A percentile compares a stretch with the other conserved stretches of the same genome.
Conservation (phyloP, 495 filamentous ascomycete genomes). For the Glutinoglossum americanum region DNA sequence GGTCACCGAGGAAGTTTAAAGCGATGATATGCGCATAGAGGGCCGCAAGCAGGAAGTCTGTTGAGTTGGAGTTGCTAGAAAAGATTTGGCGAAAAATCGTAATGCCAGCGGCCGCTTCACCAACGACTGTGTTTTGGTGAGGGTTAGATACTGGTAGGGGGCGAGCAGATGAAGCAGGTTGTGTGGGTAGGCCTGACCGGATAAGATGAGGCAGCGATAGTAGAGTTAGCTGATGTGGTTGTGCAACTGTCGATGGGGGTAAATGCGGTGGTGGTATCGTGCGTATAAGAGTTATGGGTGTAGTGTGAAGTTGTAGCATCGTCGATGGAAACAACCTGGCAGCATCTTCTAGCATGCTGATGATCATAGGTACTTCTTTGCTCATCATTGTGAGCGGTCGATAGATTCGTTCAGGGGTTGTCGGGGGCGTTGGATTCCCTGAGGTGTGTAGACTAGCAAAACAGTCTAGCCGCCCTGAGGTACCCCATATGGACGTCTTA, state of each 20-base stretch:
- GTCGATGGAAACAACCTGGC: neutral
- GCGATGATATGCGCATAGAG: conserved; percentile 3
- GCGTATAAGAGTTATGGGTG: neutral
- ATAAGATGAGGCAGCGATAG: neutral
- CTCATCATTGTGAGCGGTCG: neutral
- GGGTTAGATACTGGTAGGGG: neutral
- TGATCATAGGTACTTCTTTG: neutral
- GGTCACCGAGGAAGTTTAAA: neutral
- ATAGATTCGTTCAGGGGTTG: neutral
- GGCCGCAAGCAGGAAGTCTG: neutral
- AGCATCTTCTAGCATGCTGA: neutral
- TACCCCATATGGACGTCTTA: neutral
- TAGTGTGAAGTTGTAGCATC: conserved; percentile 3
- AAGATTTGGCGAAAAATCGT: neutral
- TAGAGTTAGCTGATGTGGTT: neutral
- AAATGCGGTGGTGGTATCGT: neutral
- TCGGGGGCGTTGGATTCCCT: neutral
- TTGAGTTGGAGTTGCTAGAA: neutral
- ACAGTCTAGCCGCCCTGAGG: neutral
- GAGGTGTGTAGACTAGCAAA: neutral
- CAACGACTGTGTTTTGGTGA: neutral
- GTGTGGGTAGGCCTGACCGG: neutral
- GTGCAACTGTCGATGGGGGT: neutral
- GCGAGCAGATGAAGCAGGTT: neutral
- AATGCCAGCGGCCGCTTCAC: neutral